Conservation (phyloP, 208 protist genomes). For the Trypanosoma cruzi region DNA sequence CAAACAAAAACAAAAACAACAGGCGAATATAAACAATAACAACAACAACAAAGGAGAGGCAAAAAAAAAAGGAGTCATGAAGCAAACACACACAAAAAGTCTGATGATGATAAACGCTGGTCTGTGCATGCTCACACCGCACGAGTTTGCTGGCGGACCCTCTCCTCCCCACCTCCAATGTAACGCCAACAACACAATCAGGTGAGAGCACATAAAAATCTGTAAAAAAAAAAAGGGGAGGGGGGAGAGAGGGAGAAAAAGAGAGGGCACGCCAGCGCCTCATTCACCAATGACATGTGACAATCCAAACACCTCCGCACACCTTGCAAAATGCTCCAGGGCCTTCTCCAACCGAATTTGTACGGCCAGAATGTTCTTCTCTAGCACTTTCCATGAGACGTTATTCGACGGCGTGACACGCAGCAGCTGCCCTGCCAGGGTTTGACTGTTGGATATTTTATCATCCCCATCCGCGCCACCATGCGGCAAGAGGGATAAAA, state of each 20-base stretch:
- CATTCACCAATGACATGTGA: conserved; percentile 7
- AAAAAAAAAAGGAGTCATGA: background rate
- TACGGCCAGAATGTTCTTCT: conserved; percentile 10
- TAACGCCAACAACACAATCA: background rate
- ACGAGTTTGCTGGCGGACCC: too few relatives aligned
- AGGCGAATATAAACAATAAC: too few relatives aligned
- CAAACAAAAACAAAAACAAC: background rate
- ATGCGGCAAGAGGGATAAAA: background rate
- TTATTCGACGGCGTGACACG: background rate
- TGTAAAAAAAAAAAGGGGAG: background rate
- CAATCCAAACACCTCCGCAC: conserved; percentile 12
- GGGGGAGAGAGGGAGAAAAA: background rate
- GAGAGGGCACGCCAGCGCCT: background rate
- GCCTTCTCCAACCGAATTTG: conserved; percentile 16
- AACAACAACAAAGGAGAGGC: background rate
- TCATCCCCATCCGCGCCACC: background rate
- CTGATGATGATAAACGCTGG: too few relatives aligned
- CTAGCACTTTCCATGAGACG: conserved; percentile 1
- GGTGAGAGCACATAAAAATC: background rate
- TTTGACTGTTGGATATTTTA: conserved; percentile 1
- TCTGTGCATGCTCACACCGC: too few relatives aligned
- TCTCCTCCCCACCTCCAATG: too few relatives aligned
- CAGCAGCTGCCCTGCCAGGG: conserved; percentile 2
- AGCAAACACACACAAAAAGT: too few relatives aligned
- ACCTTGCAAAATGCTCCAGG: conserved; percentile 10